Evolutionary conservation across 2,329 filamentous ascomycete species (phyloP).

Genomic region (Mycocentrospora acerina): DNA sequence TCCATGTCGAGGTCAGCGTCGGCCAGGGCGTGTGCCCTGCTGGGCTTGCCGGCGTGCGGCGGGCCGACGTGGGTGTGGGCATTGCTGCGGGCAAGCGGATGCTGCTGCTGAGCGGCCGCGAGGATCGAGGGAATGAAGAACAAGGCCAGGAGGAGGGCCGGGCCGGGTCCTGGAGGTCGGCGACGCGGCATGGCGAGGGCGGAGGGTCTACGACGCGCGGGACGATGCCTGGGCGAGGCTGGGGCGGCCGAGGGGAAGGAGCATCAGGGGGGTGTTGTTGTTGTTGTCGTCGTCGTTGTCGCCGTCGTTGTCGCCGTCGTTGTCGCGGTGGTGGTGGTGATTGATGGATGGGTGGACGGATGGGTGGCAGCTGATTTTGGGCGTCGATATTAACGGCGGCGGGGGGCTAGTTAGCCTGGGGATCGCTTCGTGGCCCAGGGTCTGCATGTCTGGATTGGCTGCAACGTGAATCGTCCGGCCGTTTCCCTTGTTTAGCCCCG

Average conservation of each 20-base stretch:
- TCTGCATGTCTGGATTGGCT: constrained; percentile 9
- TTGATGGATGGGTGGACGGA: no score
- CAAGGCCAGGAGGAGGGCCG: constrained; percentile 39
- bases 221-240: constrained; percentile 34
- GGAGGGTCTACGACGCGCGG: constrained; percentile 20
- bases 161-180: constrained; percentile 43
- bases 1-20: no score
- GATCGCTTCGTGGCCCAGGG: constrained; percentile 13
- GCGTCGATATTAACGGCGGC: constrained; percentile 20
- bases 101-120: constrained; percentile 47
- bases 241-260: constrained; percentile 29
- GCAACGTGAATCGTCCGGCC: constrained; percentile 11
- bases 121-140: constrained; percentile 39
- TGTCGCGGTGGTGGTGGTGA: no score
- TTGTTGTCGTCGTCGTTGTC: no score
- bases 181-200: constrained; percentile 40
- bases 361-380: constrained; percentile 17
- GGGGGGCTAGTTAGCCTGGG: constrained; percentile 25
- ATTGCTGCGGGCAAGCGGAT: constrained; percentile 30
- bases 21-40: constrained; percentile 5
- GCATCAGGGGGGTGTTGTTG: constrained; percentile 34
- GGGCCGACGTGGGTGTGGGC: constrained; percentile 19
- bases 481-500: constrained; percentile 18
- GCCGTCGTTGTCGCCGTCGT: no score
- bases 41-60: constrained; percentile 18